Evolutionary conservation across 2,329 filamentous ascomycete species (phyloP).

Genomic region (Diaporthe sp.): DNA sequence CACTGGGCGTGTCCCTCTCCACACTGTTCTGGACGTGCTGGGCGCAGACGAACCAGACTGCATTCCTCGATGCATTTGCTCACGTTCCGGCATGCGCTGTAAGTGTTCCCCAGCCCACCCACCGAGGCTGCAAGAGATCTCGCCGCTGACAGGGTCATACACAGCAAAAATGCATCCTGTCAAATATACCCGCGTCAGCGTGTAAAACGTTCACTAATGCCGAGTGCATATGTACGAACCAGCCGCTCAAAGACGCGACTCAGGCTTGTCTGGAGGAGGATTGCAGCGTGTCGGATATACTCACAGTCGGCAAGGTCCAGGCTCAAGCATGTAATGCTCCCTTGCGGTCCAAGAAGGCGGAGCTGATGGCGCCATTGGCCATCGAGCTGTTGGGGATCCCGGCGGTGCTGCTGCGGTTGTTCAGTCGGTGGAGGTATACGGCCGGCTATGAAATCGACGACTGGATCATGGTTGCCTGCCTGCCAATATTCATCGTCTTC

Average conservation of each 20-base stretch:
- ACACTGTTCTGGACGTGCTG: conserved; percentile 11
- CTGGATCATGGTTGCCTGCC: conserved; percentile 50
- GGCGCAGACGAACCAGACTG: conserved; percentile 25
- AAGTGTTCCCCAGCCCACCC: not conserved
- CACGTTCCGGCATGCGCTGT: conserved; percentile 29
- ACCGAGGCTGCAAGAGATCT: not conserved
- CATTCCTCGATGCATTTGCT: conserved; percentile 30
- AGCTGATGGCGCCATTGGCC: conserved; percentile 51
- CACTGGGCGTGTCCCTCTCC: conserved; percentile 1
- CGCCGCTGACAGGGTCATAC: not conserved
- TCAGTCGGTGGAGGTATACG: conserved; percentile 49
- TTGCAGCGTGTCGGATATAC: conserved; percentile 45
- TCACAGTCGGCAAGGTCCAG: conserved; percentile 49
- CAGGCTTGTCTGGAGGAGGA: conserved; percentile 43
- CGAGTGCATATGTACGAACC: conserved; percentile 48
- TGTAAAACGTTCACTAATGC: conserved; percentile 43
- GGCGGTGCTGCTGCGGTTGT: conserved; percentile 53
- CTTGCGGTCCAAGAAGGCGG: conserved; percentile 46
- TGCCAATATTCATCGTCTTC: conserved; percentile 47
- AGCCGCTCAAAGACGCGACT: conserved; percentile 39
- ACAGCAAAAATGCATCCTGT: conserved; percentile 44
- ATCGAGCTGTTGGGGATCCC: conserved; percentile 52
- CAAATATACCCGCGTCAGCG: conserved; percentile 43
- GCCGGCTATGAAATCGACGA: conserved; percentile 53
- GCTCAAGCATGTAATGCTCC: conserved; percentile 50